Conservation (phyloP, 2,329 filamentous ascomycete species). For the Beauveria caledonica region DNA sequence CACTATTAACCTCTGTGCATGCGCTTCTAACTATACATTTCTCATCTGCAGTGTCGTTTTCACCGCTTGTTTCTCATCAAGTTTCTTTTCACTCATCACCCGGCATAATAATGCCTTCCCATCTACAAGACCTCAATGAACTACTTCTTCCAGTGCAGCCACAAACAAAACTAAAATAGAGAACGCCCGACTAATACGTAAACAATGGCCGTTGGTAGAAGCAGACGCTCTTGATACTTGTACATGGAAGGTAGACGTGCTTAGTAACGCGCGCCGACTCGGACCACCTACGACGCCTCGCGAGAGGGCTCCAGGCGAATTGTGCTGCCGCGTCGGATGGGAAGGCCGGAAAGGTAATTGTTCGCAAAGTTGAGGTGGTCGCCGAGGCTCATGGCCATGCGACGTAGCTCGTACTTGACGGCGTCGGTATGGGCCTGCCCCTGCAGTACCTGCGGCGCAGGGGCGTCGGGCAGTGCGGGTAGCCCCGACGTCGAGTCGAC, state of each 20-base stretch:
- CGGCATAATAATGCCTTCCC: not conserved
- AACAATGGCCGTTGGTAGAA: no score
- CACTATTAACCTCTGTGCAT: not conserved
- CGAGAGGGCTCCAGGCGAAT: constrained; percentile 21
- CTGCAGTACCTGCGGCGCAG: constrained; percentile 45
- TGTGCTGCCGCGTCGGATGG: constrained; percentile 26
- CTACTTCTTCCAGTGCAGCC: not conserved
- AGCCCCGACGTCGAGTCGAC: constrained; percentile 14
- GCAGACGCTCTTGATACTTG: no score
- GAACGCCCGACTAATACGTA: no score
- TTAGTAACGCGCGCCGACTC: no score
- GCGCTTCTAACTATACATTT: not conserved
- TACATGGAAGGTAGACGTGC: no score
- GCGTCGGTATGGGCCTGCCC: constrained; percentile 43
- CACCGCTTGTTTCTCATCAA: not conserved
- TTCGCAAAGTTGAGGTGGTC: constrained; percentile 41
- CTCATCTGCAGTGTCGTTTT: not conserved
- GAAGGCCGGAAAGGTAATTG: constrained; percentile 34
- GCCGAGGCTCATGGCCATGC: constrained; percentile 39
- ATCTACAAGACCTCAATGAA: not conserved
- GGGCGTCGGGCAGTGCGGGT: constrained; percentile 35
- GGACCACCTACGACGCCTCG: constrained; percentile 11
- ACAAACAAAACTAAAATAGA: no score
- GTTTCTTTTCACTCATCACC: not conserved
- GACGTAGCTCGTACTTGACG: constrained; percentile 42